Conservation (phyloP, 495 filamentous ascomycete species). For the Penicillium odoratum region DNA sequence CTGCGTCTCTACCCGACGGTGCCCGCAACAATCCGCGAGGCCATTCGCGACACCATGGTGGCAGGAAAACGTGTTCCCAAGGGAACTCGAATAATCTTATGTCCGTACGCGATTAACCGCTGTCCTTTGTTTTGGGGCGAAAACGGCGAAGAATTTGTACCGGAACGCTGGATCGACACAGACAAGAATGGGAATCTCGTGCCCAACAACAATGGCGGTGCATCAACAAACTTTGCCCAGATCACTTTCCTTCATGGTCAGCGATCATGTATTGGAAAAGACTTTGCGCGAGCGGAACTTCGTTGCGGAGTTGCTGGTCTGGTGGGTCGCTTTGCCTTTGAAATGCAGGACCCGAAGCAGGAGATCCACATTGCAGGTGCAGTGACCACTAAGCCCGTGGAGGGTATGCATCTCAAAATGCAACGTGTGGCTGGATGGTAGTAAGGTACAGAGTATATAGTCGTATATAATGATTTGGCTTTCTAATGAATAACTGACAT, state of each 20-base stretch:
- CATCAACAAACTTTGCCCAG: conserved; percentile 47
- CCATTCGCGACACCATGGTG: conserved; percentile 46
- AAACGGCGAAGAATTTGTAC: conserved; percentile 42
- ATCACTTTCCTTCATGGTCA: conserved; percentile 52
- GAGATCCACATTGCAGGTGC: conserved; percentile 61
- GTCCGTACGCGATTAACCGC: conserved; percentile 46
- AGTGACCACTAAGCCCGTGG: conserved; percentile 64
- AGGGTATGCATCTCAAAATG: conserved; percentile 63
- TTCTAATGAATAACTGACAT: background rate
- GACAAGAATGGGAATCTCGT: conserved; percentile 26
- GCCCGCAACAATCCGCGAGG: conserved; percentile 48
- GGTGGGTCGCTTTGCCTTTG: conserved; percentile 40
- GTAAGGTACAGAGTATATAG: background rate
- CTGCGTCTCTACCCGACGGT: conserved; percentile 53
- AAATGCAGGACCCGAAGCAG: conserved; percentile 60
- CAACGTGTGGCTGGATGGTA: conserved; percentile 66
- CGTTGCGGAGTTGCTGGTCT: conserved; percentile 38
- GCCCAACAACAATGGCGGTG: conserved; percentile 39
- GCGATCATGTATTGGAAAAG: conserved; percentile 51
- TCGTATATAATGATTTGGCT: background rate
- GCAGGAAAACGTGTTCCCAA: conserved; percentile 44
- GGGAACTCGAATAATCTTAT: conserved; percentile 45
- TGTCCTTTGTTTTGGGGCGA: conserved; percentile 42
- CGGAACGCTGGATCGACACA: conserved; percentile 52
- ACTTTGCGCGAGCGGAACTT: conserved; percentile 46